Percentiles rank a stretch among this genome's conserved stretches.
Conservation (phyloP, 495 filamentous ascomycete genomes). For the Penicillium angulare region DNA sequence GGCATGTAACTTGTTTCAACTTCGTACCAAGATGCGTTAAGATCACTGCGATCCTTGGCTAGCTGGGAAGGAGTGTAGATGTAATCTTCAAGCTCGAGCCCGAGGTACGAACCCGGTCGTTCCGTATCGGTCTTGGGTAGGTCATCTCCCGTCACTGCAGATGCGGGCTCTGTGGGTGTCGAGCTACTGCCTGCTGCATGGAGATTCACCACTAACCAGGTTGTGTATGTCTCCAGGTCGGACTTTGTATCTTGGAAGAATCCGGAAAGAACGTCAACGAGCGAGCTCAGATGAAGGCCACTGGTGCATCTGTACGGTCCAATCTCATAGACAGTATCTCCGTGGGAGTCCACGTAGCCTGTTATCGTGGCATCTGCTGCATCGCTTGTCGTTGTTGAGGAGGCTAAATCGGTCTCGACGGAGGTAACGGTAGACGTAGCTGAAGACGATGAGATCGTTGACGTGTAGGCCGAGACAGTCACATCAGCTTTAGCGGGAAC, state of each 20-base stretch:
- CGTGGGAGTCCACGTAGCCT: constrained; percentile 26
- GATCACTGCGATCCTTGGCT: constrained; percentile 46
- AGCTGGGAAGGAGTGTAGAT: constrained; percentile 55
- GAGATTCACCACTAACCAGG: constrained; percentile 56
- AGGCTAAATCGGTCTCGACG: constrained; percentile 1
- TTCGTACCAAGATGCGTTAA: constrained; percentile 60
- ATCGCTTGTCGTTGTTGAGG: constrained; percentile 24
- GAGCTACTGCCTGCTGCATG: constrained; percentile 52
- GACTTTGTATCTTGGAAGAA: constrained; percentile 49
- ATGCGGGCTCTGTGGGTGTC: constrained; percentile 37
- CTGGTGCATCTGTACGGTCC: constrained; percentile 59
- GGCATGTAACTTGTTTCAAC: constrained; percentile 45
- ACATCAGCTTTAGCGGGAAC: constrained; percentile 28
- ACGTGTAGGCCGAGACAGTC: constrained; percentile 21
- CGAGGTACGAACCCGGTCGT: constrained; percentile 34
- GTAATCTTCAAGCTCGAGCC: constrained; percentile 41
- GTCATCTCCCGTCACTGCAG: constrained; percentile 26
- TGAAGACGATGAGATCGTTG: constrained; percentile 14
- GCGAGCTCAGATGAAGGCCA: constrained; percentile 41
- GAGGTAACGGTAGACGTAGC: constrained; percentile 18
- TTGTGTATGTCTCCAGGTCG: constrained; percentile 43
- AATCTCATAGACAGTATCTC: constrained; percentile 43
- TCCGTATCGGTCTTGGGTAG: constrained; percentile 33
- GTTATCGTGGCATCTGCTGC: constrained; percentile 26
- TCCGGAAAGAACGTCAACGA: constrained; percentile 46